Percentiles rank a stretch among this genome's conserved stretches.
Evolutionary conservation across 164 flowering plant species (phyloP).

Genomic region (Magnolia officinalis): DNA sequence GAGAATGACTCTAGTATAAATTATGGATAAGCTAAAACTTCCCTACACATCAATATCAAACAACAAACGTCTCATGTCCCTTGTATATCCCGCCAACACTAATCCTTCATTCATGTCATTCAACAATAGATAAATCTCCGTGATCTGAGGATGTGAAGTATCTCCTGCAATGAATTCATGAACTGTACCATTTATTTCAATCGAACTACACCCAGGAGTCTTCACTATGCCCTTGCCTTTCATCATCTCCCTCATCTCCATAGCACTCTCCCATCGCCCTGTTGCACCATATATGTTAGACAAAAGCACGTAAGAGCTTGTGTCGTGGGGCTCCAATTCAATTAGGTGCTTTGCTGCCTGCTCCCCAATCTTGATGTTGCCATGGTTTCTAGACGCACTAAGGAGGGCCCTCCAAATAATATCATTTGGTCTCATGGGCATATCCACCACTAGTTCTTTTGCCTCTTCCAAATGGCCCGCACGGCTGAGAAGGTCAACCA

Average conservation of each 20-base stretch:
- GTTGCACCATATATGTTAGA: conserved; percentile 13
- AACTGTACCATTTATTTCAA: conserved; percentile 8
- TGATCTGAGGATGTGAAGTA: conserved; percentile 11
- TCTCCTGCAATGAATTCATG: conserved; percentile 15
- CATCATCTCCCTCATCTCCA: conserved; percentile 12
- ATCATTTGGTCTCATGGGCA: conserved; percentile 17
- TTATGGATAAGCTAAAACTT: background rate
- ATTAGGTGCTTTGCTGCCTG: conserved; percentile 13
- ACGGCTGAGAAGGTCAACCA: conserved; percentile 21
- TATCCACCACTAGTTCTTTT: conserved; percentile 3
- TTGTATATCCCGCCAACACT: conserved; percentile 3
- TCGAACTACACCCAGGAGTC: conserved; percentile 11
- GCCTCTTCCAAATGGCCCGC: conserved; percentile 15
- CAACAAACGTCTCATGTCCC: background rate
- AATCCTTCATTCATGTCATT: conserved; percentile 5
- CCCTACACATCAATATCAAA: conserved; percentile 2
- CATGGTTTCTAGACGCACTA: conserved; percentile 9
- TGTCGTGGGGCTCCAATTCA: conserved; percentile 14
- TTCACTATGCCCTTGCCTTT: conserved; percentile 8
- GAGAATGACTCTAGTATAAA: background rate
- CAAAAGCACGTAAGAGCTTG: conserved; percentile 15
- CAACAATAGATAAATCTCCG: conserved; percentile 10
- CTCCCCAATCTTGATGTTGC: conserved; percentile 13
- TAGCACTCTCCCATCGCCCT: conserved; percentile 3
- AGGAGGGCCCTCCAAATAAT: conserved; percentile 17